phyloP scores from a whole-genome alignment of 768 basidiomycete species.

The Termitomyces sp. region DNA sequence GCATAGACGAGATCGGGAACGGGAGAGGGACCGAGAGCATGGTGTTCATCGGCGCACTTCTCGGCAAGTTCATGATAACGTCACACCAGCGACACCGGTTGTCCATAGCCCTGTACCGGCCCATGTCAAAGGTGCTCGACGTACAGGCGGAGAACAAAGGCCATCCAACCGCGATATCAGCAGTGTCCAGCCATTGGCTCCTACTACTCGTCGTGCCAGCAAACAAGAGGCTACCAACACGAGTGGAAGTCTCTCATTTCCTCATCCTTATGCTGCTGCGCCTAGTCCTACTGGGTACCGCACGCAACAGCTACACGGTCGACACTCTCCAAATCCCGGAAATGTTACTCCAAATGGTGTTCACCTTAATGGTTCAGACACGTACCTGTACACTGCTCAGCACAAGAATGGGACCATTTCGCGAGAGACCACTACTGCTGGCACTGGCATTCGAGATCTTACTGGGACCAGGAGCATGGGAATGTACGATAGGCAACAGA shows the following conservation, averaged over 20 bases:
- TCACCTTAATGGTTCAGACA: conserved; percentile 57
- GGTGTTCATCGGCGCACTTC: conserved; percentile 47
- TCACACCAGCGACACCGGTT: conserved; percentile 50
- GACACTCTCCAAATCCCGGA: conserved; percentile 46
- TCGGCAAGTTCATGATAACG: conserved; percentile 51
- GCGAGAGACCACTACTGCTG: conserved; percentile 47
- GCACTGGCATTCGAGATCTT: conserved; percentile 29
- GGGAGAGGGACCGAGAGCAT: conserved; percentile 51
- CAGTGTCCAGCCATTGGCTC: conserved; percentile 65
- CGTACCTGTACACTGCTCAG: conserved; percentile 56
- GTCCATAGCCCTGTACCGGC: conserved; percentile 63
- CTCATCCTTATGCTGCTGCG: conserved; percentile 72
- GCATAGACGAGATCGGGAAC: conserved; percentile 52
- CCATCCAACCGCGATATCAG: conserved; percentile 49
- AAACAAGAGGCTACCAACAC: conserved; percentile 42
- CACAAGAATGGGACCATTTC: conserved; percentile 48
- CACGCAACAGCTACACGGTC: conserved; percentile 42
- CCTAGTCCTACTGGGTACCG: conserved; percentile 57
- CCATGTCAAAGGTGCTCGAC: conserved; percentile 54
- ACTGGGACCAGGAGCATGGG: conserved; percentile 47
- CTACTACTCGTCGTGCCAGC: conserved; percentile 63
- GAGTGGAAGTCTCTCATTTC: conserved; percentile 40
- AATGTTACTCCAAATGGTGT: conserved; percentile 35
- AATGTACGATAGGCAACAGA: conserved; percentile 63
- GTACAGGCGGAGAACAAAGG: conserved; percentile 45